Evolutionary conservation across 345 rosid genomes (phyloP).

Genomic region (Cardiospermum halicacabum): DNA sequence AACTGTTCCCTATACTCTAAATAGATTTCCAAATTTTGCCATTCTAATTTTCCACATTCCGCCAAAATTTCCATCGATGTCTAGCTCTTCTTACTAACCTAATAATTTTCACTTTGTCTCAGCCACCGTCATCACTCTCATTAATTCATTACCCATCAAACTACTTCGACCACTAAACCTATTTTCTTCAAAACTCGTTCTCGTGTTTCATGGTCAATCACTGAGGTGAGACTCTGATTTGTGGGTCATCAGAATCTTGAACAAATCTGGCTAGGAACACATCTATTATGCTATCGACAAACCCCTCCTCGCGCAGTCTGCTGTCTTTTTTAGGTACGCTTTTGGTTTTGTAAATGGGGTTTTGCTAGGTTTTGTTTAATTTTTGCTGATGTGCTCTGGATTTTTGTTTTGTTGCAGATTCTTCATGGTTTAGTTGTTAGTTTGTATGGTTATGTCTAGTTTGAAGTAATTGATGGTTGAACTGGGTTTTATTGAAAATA

Average conservation of each 20-base stretch:
- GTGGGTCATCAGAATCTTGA: constrained; percentile 65
- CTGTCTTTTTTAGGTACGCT: constrained; percentile 71
- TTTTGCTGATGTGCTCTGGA: background rate
- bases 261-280: constrained; percentile 58
- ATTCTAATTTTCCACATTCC: too few species aligned
- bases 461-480: background rate
- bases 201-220: too few species aligned
- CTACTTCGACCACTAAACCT: too few species aligned
- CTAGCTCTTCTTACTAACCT: too few species aligned
- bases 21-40: too few species aligned
- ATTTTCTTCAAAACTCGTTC: too few species aligned
- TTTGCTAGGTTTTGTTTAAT: background rate
- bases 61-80: too few species aligned
- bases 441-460: background rate
- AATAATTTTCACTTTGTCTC: too few species aligned
- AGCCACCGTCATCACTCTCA: too few species aligned
- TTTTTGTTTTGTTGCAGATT: constrained; percentile 44
- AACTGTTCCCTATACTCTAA: too few species aligned
- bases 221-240: too few species aligned
- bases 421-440: constrained; percentile 71
- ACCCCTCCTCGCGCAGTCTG: constrained; percentile 94
- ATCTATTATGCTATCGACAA: constrained; percentile 77
- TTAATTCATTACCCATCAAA: too few species aligned
- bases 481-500: constrained; percentile 33
- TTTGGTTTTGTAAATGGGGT: background rate